These are phyloP conservation scores for Acacia melanoxylon DNA, from an alignment of 306 rosid species.

Conservation along the genomic window DNA sequence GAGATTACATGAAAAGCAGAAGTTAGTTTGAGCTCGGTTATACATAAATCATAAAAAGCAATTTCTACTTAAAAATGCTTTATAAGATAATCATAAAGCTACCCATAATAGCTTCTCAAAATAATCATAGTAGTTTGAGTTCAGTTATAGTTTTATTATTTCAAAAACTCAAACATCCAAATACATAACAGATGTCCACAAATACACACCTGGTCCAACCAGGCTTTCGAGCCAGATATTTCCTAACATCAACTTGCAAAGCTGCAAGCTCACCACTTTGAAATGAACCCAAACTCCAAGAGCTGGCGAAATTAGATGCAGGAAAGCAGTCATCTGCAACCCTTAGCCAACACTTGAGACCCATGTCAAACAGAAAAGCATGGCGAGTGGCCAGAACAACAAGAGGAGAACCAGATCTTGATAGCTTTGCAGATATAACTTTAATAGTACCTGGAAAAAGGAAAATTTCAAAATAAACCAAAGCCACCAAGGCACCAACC, in stretches of 20 bases:
- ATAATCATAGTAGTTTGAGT: background rate
- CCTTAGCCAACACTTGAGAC: slow-evolving; percentile 94
- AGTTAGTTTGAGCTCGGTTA: background rate
- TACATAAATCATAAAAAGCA: background rate
- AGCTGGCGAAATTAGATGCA: slow-evolving; percentile 94
- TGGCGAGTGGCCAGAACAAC: slow-evolving; percentile 89
- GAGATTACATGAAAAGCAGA: background rate
- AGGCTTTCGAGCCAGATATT: slow-evolving; percentile 94
- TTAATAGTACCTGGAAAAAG: slow-evolving; percentile 61
- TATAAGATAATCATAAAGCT: background rate
- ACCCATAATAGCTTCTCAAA: background rate
- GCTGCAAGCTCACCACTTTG: slow-evolving; percentile 95
- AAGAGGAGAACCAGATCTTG: slow-evolving; percentile 75
- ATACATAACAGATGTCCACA: slow-evolving; percentile 1
- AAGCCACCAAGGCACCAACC: background rate
- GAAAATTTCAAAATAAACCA: slow-evolving; percentile 11
- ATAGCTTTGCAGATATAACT: slow-evolving; percentile 81
- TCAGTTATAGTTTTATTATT: too few species aligned
- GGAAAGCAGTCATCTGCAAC: slow-evolving; percentile 98
- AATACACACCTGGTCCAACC: slow-evolving; percentile 96
- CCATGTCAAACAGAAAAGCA: slow-evolving; percentile 90
- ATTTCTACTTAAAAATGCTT: background rate
- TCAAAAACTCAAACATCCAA: background rate
- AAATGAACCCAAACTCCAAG: slow-evolving; percentile 89
- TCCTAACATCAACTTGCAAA: slow-evolving; percentile 94